These are phyloP conservation scores for Claviceps purpurea DNA, from an alignment of 2,329 filamentous ascomycete species.

Conservation along the genomic window DNA sequence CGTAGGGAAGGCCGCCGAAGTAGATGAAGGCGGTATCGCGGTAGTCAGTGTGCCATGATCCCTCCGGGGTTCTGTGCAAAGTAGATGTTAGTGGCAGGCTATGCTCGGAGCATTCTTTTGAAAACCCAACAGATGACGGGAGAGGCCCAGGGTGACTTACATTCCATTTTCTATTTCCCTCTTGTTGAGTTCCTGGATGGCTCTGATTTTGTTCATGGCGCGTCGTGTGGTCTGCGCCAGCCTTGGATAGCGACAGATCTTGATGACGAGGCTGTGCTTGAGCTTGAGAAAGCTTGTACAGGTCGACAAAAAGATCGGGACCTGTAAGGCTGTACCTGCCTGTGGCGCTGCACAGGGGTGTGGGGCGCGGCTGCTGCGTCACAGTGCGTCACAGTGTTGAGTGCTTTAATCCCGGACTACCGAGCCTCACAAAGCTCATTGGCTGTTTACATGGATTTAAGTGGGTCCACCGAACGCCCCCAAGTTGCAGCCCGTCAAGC, in stretches of 20 bases:
- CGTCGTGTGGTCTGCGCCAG: background rate
- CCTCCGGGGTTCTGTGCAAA: constrained; percentile 54
- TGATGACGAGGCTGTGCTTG: background rate
- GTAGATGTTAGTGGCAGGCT: constrained; percentile 12
- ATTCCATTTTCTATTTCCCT: constrained; percentile 82
- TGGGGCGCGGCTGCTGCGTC: background rate
- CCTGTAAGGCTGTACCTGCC: constrained; percentile 3
- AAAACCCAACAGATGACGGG: background rate
- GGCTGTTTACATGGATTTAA: constrained; percentile 1
- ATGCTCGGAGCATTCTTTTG: background rate
- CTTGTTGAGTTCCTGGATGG: constrained; percentile 87
- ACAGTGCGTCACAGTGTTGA: background rate
- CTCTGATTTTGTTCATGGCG: constrained; percentile 84
- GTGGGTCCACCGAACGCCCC: constrained; percentile 20
- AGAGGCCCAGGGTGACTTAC: constrained; percentile 28
- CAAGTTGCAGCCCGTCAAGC: background rate
- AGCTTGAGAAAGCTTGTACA: background rate
- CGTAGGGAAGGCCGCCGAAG: constrained; percentile 85
- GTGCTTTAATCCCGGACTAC: background rate
- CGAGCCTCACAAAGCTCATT: background rate
- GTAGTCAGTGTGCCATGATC: constrained; percentile 95
- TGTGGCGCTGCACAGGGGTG: background rate
- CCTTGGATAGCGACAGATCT: background rate
- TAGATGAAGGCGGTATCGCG: constrained; percentile 94
- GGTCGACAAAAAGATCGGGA: background rate